phyloP scores from a whole-genome alignment of 805 yeast species.

The Wickerhamomyces canadensis region DNA sequence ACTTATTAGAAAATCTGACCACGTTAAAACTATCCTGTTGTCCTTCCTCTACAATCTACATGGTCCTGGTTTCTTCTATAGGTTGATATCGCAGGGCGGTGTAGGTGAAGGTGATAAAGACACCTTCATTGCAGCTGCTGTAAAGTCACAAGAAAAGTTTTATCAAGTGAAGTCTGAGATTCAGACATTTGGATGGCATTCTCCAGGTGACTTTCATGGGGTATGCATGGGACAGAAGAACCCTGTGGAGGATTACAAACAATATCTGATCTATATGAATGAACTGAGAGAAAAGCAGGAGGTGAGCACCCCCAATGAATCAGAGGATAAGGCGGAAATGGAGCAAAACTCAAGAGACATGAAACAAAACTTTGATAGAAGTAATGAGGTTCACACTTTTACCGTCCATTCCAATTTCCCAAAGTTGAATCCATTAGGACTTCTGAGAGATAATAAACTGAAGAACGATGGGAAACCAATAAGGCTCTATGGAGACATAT shows the following conservation, averaged over 20 bases:
- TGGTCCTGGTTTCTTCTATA: conserved; percentile 66
- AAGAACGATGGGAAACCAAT: conserved; percentile 17
- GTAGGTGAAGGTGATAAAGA: conserved; percentile 83
- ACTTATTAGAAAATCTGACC: conserved; percentile 53
- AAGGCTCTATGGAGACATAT: conserved; percentile 22
- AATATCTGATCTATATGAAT: not conserved
- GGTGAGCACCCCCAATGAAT: too few species aligned
- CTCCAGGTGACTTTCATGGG: conserved; percentile 45
- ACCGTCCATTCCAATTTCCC: conserved; percentile 34
- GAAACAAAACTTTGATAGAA: conserved; percentile 5
- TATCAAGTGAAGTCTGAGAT: conserved; percentile 40
- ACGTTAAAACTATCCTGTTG: conserved; percentile 51
- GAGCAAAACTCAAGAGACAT: not conserved
- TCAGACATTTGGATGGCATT: conserved; percentile 23
- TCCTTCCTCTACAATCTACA: conserved; percentile 58
- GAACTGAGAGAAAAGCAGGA: not conserved
- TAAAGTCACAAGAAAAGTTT: conserved; percentile 40
- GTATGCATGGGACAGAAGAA: conserved; percentile 75
- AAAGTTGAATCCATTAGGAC: conserved; percentile 29
- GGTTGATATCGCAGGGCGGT: conserved; percentile 62
- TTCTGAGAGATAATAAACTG: conserved; percentile 7
- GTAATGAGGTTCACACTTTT: conserved; percentile 21
- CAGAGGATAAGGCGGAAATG: too few species aligned
- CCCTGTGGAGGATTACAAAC: conserved; percentile 47
- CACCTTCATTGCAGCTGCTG: conserved; percentile 67